These are phyloP conservation scores for Simmondsia chinensis DNA, from an alignment of 148 eudicot genomes.

Conservation along the genomic window DNA sequence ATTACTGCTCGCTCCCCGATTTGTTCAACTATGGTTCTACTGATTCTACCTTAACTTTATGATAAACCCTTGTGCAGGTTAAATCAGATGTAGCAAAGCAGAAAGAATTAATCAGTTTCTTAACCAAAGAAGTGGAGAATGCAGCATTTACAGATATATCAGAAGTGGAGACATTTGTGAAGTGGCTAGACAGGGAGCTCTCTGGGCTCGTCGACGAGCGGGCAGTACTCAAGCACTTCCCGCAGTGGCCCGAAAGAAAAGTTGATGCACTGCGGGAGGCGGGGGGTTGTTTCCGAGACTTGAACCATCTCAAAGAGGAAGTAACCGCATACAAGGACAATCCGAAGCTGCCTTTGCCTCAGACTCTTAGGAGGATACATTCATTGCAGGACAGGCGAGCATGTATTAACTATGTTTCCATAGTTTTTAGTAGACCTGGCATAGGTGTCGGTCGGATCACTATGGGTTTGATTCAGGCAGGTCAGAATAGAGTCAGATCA, in stretches of 20 bases:
- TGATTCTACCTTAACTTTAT: conserved; percentile 1
- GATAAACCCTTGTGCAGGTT: conserved; percentile 28
- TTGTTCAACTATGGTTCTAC: too few species aligned
- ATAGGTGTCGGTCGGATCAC: too few species aligned
- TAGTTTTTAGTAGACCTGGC: too few species aligned
- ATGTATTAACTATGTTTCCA: too few species aligned
- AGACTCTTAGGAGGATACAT: conserved; percentile 50
- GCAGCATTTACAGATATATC: conserved; percentile 59
- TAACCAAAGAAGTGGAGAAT: conserved; percentile 36
- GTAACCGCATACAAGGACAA: conserved; percentile 40
- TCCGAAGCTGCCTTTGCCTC: conserved; percentile 32
- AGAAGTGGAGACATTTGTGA: conserved; percentile 55
- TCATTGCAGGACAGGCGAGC: conserved; percentile 76
- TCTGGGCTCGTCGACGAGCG: conserved; percentile 78
- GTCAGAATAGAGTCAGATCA: too few species aligned
- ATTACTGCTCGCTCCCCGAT: too few species aligned
- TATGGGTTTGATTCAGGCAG: too few species aligned
- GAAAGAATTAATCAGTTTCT: conserved; percentile 37
- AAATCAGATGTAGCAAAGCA: conserved; percentile 75
- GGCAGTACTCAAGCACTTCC: conserved; percentile 82
- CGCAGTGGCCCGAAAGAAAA: conserved; percentile 78
- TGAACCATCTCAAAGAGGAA: conserved; percentile 48
- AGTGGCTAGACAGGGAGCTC: conserved; percentile 70
- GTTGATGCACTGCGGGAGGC: conserved; percentile 84
- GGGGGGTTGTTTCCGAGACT: conserved; percentile 55